phyloP scores from a whole-genome alignment of 345 rosid genomes.

The Syzygium aromaticum region DNA sequence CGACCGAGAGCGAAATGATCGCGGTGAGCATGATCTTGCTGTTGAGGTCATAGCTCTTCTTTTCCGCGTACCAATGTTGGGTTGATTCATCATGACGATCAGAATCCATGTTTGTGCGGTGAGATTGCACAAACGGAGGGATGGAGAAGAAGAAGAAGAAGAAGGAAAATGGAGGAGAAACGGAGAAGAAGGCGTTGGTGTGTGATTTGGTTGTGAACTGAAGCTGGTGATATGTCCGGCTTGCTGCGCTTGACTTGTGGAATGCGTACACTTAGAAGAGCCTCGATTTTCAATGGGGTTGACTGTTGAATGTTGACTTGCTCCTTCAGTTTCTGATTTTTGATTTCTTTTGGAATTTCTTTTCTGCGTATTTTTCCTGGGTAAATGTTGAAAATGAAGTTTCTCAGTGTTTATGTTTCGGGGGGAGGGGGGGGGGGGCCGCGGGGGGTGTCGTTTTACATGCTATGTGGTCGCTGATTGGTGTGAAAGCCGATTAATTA shows the following conservation, averaged over 20 bases:
- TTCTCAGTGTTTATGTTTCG: neutral
- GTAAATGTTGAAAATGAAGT: neutral
- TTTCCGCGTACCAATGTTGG: neutral
- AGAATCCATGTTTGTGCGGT: neutral
- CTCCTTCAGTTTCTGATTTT: neutral
- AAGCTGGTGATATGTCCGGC: neutral
- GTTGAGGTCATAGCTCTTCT: conserved; percentile 9
- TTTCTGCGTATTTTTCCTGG: neutral
- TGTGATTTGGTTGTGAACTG: neutral
- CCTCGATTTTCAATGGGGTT: conserved; percentile 1
- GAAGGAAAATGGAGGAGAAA: neutral
- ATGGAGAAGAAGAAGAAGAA: neutral
- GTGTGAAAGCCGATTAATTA: neutral
- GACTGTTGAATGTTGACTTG: conserved; percentile 24
- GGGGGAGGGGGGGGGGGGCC: no score
- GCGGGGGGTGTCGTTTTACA: neutral
- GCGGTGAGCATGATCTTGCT: conserved; percentile 41
- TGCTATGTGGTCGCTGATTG: neutral
- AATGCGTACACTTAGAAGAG: neutral
- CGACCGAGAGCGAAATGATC: conserved; percentile 26
- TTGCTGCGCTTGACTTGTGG: neutral
- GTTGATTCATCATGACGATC: neutral
- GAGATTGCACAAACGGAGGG: neutral
- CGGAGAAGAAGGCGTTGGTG: neutral
- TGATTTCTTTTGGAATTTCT: neutral